Evolutionary conservation across 2,329 filamentous ascomycete genomes (phyloP).

Genomic region (Penicillium sp.): DNA sequence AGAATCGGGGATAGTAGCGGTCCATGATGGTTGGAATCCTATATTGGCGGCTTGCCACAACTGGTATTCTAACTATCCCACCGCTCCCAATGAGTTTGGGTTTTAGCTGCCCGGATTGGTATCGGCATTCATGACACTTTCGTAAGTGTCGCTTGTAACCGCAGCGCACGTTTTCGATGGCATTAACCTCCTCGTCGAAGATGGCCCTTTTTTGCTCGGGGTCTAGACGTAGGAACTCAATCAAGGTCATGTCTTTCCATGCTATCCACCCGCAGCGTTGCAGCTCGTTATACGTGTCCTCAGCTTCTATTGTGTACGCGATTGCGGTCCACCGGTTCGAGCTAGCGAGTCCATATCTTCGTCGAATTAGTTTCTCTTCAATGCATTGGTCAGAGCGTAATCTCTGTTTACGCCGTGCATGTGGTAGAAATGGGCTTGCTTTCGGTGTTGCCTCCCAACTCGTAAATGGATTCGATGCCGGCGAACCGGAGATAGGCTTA

Average conservation of each 20-base stretch:
- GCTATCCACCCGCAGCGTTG: neutral
- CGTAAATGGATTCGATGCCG: neutral
- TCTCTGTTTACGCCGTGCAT: neutral
- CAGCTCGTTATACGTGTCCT: constrained; percentile 1
- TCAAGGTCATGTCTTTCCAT: neutral
- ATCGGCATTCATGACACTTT: constrained; percentile 14
- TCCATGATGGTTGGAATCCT: constrained; percentile 5
- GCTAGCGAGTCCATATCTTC: constrained; percentile 9
- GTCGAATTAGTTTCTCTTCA: neutral
- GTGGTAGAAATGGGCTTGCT: neutral
- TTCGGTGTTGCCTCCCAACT: neutral
- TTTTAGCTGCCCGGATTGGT: neutral
- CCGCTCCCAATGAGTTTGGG: neutral
- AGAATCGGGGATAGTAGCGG: constrained; percentile 8
- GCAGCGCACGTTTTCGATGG: constrained; percentile 8
- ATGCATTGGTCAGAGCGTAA: neutral
- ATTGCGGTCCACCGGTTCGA: neutral
- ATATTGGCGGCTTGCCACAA: neutral
- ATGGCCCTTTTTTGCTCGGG: constrained; percentile 1
- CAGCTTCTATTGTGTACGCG: neutral
- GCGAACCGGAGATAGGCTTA: constrained; percentile 13
- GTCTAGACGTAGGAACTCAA: neutral
- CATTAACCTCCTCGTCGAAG: constrained; percentile 3
- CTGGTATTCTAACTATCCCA: constrained; percentile 1
- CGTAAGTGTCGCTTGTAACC: constrained; percentile 12